Percentiles rank a stretch among this genome's conserved stretches.
Evolutionary conservation across 2,329 filamentous ascomycete species (phyloP).

Genomic region (Pseudogymnoascus sp.): DNA sequence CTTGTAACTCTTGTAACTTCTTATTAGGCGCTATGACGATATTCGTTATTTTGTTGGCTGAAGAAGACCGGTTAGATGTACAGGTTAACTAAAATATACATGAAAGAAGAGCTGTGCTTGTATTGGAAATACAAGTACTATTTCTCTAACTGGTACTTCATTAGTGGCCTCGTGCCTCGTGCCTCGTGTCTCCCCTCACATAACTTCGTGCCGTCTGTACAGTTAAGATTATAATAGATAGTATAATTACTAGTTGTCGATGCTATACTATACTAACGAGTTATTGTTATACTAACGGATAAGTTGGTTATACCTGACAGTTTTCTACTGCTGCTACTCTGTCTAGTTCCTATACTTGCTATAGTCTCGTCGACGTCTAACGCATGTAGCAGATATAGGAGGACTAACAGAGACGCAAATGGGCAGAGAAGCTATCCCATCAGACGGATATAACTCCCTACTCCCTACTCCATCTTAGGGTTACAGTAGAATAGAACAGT

Average conservation of each 20-base stretch:
- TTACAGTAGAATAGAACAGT: background rate
- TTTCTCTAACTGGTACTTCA: background rate
- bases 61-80: background rate
- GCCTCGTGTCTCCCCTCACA: background rate
- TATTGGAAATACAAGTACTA: background rate
- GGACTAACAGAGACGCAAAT: background rate
- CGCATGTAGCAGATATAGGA: background rate
- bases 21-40: conserved; percentile 4
- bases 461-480: background rate
- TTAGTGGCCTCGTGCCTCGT: background rate
- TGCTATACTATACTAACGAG: background rate
- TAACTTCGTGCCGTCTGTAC: background rate
- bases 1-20: too few relatives aligned
- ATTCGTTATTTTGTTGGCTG: background rate
- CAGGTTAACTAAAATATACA: background rate
- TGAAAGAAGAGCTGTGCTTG: background rate
- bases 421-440: background rate
- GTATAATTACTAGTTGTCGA: background rate
- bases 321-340: background rate
- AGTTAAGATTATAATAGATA: background rate
- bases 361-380: background rate
- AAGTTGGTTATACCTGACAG: background rate
- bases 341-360: background rate
- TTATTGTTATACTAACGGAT: background rate
- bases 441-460: background rate